Percentiles rank a stretch among this genome's conserved stretches.
Evolutionary conservation across 257 asterid species (phyloP).

Genomic region (Haberlea rhodopensis): DNA sequence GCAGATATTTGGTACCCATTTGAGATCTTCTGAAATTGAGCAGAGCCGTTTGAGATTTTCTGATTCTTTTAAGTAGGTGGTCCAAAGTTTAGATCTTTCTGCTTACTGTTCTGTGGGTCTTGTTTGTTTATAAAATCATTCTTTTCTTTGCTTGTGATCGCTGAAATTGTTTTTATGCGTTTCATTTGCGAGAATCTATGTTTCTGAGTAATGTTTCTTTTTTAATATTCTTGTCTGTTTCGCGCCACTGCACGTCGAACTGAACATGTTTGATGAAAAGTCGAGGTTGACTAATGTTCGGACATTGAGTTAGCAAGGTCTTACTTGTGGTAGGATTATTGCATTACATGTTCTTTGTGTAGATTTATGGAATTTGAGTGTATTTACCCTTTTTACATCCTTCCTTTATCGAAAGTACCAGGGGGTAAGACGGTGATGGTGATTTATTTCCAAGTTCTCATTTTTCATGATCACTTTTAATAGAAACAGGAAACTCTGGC

Average conservation of each 20-base stretch:
- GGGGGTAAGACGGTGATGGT: no score
- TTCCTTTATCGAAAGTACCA: no score
- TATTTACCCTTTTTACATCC: no score
- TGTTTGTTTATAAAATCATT: no score
- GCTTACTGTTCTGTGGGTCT: no score
- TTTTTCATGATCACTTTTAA: no score
- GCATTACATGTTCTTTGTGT: no score
- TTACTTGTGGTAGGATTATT: no score
- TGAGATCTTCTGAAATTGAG: neutral
- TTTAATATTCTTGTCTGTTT: conserved; percentile 6
- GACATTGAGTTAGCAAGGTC: neutral
- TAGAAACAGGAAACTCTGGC: no score
- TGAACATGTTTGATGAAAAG: conserved; percentile 25
- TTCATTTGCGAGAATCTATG: conserved; percentile 13
- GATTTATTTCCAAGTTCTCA: no score
- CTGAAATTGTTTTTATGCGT: neutral
- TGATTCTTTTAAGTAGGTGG: neutral
- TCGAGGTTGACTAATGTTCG: neutral
- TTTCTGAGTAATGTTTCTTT: conserved; percentile 11
- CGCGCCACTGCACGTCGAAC: conserved; percentile 7
- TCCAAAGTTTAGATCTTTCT: no score
- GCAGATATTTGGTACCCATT: neutral
- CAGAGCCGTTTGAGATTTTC: neutral
- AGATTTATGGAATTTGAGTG: no score
- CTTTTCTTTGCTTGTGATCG: conserved; percentile 13